phyloP scores from a whole-genome alignment of 2,329 filamentous ascomycete species.

The Magnaporthiopsis incrustans region DNA sequence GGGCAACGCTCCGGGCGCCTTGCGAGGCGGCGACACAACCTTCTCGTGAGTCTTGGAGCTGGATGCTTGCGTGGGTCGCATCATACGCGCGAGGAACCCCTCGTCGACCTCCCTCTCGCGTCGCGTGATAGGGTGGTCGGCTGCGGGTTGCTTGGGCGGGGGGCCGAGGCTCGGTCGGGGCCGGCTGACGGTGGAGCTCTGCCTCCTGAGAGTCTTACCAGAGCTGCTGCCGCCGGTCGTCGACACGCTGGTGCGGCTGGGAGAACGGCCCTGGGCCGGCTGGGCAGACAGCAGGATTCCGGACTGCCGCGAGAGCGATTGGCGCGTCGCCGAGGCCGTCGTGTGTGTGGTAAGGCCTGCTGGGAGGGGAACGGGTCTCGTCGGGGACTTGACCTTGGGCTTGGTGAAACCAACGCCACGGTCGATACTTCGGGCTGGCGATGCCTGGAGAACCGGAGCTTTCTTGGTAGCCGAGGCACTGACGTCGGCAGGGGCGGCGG shows the following conservation, averaged over 20 bases:
- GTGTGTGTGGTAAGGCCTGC: conserved; percentile 63
- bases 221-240: conserved; percentile 15
- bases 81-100: conserved; percentile 73
- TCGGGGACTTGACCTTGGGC: conserved; percentile 59
- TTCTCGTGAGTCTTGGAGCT: conserved; percentile 62
- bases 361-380: conserved; percentile 58
- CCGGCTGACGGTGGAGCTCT: conserved; percentile 36
- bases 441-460: conserved; percentile 32
- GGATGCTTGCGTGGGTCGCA: conserved; percentile 64
- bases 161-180: conserved; percentile 47
- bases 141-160: conserved; percentile 48
- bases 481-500: conserved; percentile 21
- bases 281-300: conserved; percentile 27
- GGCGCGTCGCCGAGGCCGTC: conserved; percentile 53
- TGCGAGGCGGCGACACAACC: conserved; percentile 40
- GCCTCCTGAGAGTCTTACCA: conserved; percentile 27
- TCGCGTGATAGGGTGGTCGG: conserved; percentile 38
- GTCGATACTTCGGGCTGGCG: conserved; percentile 20
- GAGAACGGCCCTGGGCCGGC: conserved; percentile 27
- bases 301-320: conserved; percentile 33
- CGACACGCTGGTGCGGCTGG: conserved; percentile 36
- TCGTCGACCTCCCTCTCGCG: conserved; percentile 54
- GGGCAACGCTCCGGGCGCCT: conserved; percentile 14
- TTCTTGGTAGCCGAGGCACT: conserved; percentile 31
- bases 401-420: conserved; percentile 40